Conservation (phyloP, 495 filamentous ascomycete species). For the Acidomyces sp. region DNA sequence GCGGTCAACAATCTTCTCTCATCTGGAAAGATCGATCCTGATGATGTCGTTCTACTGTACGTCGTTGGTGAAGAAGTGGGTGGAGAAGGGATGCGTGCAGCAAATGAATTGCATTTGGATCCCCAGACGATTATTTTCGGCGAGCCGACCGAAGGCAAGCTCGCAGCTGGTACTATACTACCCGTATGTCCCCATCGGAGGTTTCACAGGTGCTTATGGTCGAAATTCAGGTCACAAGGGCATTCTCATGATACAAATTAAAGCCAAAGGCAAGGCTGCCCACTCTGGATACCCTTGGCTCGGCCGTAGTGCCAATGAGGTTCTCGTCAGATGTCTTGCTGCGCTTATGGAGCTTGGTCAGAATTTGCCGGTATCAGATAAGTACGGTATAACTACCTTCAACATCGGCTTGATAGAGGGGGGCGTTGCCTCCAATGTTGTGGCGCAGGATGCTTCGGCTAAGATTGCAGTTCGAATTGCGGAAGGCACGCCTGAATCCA, state of each 20-base stretch:
- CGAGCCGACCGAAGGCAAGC: conserved; percentile 77
- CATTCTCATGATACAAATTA: conserved; percentile 48
- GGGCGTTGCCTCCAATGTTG: conserved; percentile 80
- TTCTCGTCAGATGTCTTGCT: conserved; percentile 55
- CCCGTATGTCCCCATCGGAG: no score
- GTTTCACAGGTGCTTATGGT: no score
- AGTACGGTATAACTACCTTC: conserved; percentile 74
- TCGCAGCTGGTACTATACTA: no score
- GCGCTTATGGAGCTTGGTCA: conserved; percentile 45
- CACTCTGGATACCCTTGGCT: conserved; percentile 86
- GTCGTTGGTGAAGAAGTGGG: conserved; percentile 78
- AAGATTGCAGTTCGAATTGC: conserved; percentile 60
- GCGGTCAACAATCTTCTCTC: conserved; percentile 49
- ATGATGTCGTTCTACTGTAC: conserved; percentile 59
- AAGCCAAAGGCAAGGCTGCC: conserved; percentile 60
- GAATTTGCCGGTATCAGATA: conserved; percentile 53
- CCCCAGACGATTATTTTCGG: conserved; percentile 72
- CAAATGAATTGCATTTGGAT: conserved; percentile 37
- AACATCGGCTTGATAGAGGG: conserved; percentile 70
- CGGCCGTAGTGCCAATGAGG: conserved; percentile 63
- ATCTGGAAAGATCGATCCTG: conserved; percentile 23
- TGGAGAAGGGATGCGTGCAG: conserved; percentile 72
- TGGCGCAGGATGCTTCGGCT: conserved; percentile 59
- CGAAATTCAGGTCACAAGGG: conserved; percentile 97
- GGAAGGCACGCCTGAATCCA: conserved; percentile 46